Percentiles rank a stretch among this genome's conserved stretches.
These are phyloP conservation scores for Mucor saturninus DNA, from an alignment of 371 early-diverging fungal species.

Conservation along the genomic window DNA sequence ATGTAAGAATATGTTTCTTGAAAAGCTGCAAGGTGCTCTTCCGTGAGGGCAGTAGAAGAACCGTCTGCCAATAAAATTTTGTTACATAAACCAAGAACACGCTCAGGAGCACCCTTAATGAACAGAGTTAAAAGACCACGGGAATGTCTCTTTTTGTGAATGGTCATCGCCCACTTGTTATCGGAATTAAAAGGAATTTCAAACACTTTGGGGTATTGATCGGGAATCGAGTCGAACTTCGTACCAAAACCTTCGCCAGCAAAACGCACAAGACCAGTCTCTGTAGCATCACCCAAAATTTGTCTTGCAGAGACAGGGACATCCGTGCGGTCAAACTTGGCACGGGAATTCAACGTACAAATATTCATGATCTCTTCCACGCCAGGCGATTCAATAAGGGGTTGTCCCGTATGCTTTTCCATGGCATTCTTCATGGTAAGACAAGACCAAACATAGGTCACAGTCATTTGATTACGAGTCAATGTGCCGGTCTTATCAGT, in stretches of 20 bases:
- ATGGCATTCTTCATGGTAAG: constrained; percentile 65
- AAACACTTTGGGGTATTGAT: constrained; percentile 83
- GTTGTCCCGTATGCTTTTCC: constrained; percentile 20
- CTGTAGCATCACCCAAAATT: constrained; percentile 91
- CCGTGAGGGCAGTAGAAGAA: constrained; percentile 54
- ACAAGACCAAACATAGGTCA: constrained; percentile 87
- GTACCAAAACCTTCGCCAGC: constrained; percentile 65
- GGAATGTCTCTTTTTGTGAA: constrained; percentile 74
- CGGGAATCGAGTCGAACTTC: constrained; percentile 69
- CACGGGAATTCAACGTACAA: constrained; percentile 78
- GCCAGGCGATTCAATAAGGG: constrained; percentile 51
- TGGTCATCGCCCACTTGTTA: constrained; percentile 94
- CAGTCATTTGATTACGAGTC: constrained; percentile 95
- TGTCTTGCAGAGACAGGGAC: constrained; percentile 60
- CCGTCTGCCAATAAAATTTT: constrained; percentile 56
- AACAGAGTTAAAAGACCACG: constrained; percentile 73
- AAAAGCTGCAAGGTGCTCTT: constrained; percentile 64
- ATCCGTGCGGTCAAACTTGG: constrained; percentile 87
- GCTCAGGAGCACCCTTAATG: constrained; percentile 96
- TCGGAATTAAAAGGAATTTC: constrained; percentile 96
- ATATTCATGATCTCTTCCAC: constrained; percentile 73
- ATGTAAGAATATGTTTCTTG: constrained; percentile 79
- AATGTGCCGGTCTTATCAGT: constrained; percentile 97
- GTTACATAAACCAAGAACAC: constrained; percentile 79
- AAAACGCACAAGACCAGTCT: constrained; percentile 85